Evolutionary conservation across 78 protist genomes (phyloP).

Genomic region (Pelomyxa schiedti): DNA sequence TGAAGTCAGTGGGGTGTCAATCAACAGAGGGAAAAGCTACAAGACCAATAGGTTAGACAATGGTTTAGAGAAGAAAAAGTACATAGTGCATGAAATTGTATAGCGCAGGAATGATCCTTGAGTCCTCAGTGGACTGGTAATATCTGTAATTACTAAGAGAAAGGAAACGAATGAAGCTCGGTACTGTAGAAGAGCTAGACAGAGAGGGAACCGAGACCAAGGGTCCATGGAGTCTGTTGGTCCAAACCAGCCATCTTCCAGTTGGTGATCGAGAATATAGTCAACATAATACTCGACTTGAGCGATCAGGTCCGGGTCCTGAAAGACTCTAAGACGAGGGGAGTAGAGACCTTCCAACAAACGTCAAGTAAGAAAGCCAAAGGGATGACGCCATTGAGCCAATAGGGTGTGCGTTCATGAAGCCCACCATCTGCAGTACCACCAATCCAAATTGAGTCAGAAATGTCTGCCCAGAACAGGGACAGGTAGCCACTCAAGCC

Average conservation of each 20-base stretch:
- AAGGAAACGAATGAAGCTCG: too few relatives aligned
- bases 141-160: too few relatives aligned
- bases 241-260: slow-evolving; percentile 18
- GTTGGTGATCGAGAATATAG: slow-evolving; percentile 3
- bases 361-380: slow-evolving; percentile 6
- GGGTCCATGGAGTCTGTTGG: slow-evolving; percentile 7
- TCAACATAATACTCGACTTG: not conserved
- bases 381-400: slow-evolving; percentile 32
- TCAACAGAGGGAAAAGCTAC: too few relatives aligned
- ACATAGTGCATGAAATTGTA: too few relatives aligned
- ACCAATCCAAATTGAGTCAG: slow-evolving; percentile 16
- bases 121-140: too few relatives aligned
- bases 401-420: slow-evolving; percentile 35
- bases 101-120: too few relatives aligned
- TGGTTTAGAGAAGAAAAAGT: too few relatives aligned
- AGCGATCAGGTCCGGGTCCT: not conserved
- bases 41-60: too few relatives aligned
- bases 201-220: slow-evolving; percentile 1
- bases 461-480: slow-evolving; percentile 21
- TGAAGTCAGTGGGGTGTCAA: too few relatives aligned
- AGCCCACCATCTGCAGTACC: slow-evolving; percentile 14
- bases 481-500: slow-evolving; percentile 22
- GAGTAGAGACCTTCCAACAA: too few relatives aligned
- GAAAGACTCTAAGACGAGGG: too few relatives aligned
- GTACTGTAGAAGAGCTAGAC: too few relatives aligned